Evolutionary conservation across 768 basidiomycete genomes (phyloP), one percentile per base, ranked within the genome.

Genomic region (Hortiboletus flavorubellus): DNA sequence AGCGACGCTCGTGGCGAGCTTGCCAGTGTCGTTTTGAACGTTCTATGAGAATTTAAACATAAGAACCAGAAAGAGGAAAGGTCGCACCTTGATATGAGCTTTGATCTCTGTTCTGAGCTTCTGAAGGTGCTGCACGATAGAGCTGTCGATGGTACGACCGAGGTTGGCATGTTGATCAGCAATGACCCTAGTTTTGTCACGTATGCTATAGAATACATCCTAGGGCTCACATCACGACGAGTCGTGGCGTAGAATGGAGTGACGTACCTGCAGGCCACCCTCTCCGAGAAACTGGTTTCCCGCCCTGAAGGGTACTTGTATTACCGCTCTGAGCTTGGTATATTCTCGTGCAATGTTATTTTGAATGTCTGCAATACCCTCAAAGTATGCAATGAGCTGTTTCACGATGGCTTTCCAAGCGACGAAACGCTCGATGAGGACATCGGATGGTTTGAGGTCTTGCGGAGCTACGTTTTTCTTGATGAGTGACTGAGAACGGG

Each of bases 211-310:
- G 73, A 89, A 98, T 16, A 97, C 83, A 66, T 98, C 96, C 89
- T 93, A 56, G 1, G 29, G 2, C 14, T 37, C 26, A 38, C 4
- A 39, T 53, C 8, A 51, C 33, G 14, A 21, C 9, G n/a, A 44
- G 39, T 26, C 14, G 30, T 12, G 3, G 10, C 12, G 11, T n/a
- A 44, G 38, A 42, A 49, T 21, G 37, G 51, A 43, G 45, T 9
- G 54, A 33, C 77, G 34, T 55, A 82, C 87, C 81, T 95, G 93
- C 46, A 99, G 76, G 46, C 97, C 96, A 12, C 91, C 92, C 71
- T 98, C 94, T n/a, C 97, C 97, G 5, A 99, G 78, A 68, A 99
- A 99, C 76, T 98, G 96, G 73, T 97, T 96, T 8, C 94, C 95
- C 3, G 91, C 83, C 35, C 88, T 78, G 76, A 99, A 98, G 0